Evolutionary conservation across 805 yeast genomes (phyloP).

Genomic region (Candida schatavii): DNA sequence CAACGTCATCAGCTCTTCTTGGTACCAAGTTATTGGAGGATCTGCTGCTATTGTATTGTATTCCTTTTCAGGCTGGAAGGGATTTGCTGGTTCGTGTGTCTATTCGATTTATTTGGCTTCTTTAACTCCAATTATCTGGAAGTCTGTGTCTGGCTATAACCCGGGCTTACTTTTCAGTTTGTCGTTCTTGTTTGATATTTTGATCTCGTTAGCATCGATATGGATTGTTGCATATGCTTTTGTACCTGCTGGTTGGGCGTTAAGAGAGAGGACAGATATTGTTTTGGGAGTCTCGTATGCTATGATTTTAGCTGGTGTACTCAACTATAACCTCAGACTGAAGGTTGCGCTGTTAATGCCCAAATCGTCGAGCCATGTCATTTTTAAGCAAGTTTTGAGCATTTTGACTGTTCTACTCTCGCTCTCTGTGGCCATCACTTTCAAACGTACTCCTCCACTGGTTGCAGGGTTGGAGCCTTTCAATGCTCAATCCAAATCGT

Average conservation of each 20-base stretch:
- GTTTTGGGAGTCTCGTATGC: constrained; percentile 58
- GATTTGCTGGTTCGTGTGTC: constrained; percentile 68
- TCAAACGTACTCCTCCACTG: constrained; percentile 55
- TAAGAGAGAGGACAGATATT: constrained; percentile 86
- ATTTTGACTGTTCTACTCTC: constrained; percentile 46
- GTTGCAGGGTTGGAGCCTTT: constrained; percentile 63
- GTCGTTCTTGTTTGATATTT: constrained; percentile 47
- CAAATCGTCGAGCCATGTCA: constrained; percentile 14
- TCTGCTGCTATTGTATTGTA: constrained; percentile 53
- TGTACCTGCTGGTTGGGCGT: constrained; percentile 87
- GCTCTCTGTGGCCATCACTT: constrained; percentile 52
- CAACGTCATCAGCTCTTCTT: constrained; percentile 21
- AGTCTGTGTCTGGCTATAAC: constrained; percentile 51
- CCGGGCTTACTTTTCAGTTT: constrained; percentile 54
- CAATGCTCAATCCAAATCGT: constrained; percentile 51
- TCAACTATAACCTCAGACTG: constrained; percentile 30
- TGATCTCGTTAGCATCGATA: constrained; percentile 75
- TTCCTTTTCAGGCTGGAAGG: constrained; percentile 61
- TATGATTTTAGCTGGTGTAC: constrained; percentile 53
- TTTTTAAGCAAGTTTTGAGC: constrained; percentile 22
- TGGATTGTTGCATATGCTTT: constrained; percentile 99
- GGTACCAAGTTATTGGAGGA: constrained; percentile 41
- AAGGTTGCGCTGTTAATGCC: constrained; percentile 9
- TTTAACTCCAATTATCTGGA: constrained; percentile 58
- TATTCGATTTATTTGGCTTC: constrained; percentile 61